Percentiles rank a stretch among this genome's conserved stretches.
These are phyloP conservation scores for Houttuynia cordata DNA, from an alignment of 164 flowering plant genomes.

Conservation along the genomic window DNA sequence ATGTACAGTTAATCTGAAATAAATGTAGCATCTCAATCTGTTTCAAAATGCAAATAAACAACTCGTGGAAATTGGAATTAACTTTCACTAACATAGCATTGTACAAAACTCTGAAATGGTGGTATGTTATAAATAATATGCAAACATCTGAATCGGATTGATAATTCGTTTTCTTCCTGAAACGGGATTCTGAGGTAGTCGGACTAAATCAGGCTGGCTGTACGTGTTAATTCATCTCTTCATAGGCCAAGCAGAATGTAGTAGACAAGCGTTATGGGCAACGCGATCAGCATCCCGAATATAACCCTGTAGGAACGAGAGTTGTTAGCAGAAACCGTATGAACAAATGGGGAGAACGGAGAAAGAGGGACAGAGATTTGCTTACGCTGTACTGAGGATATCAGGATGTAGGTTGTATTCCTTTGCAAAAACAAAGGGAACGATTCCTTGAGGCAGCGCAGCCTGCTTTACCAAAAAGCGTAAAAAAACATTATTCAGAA, in stretches of 20 bases:
- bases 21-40: not conserved
- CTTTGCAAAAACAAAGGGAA: constrained; percentile 88
- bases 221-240: constrained; percentile 2
- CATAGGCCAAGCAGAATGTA: constrained; percentile 72
- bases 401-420: constrained; percentile 87
- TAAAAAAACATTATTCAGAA: not conserved
- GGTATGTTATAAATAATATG: not conserved
- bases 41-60: not conserved
- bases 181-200: not conserved
- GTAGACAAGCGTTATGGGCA: constrained; percentile 78
- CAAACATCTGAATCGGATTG: not conserved
- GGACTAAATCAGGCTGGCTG: not conserved
- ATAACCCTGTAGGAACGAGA: constrained; percentile 37
- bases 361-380: not conserved
- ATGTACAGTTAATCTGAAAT: too few relatives aligned
- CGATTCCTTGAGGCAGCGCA: constrained; percentile 91
- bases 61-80: not conserved
- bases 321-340: constrained; percentile 4
- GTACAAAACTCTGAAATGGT: not conserved
- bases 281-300: constrained; percentile 78
- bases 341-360: not conserved
- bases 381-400: constrained; percentile 73
- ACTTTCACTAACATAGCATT: not conserved
- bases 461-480: constrained; percentile 36
- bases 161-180: not conserved